Conservation (phyloP, 805 yeast genomes). For the Monosporozyma solicola region DNA sequence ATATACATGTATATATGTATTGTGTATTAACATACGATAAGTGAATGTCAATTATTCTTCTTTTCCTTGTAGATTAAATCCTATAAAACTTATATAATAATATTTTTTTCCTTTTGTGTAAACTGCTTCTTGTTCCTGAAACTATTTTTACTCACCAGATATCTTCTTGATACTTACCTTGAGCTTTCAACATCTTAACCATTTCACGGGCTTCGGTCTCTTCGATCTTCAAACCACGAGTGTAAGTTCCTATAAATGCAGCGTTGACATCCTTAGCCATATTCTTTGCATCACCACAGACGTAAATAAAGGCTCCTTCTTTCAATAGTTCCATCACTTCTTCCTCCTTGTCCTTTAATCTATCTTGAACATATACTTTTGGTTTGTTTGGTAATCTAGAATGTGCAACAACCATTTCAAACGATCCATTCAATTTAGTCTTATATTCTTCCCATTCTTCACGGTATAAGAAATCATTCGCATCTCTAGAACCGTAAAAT, state of each 20-base stretch:
- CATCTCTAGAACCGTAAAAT: constrained; percentile 81
- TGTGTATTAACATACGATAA: neutral
- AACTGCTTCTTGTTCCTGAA: neutral
- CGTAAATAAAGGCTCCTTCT: constrained; percentile 83
- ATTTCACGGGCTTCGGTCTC: constrained; percentile 66
- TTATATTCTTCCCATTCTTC: constrained; percentile 84
- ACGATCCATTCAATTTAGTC: constrained; percentile 48
- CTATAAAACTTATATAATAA: neutral
- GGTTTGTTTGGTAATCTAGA: constrained; percentile 60
- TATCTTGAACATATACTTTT: constrained; percentile 79
- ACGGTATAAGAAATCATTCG: constrained; percentile 79
- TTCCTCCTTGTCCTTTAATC: constrained; percentile 44
- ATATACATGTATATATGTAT: neutral
- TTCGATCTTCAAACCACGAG: constrained; percentile 51
- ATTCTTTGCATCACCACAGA: constrained; percentile 92
- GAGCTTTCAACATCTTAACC: constrained; percentile 68
- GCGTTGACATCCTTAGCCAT: constrained; percentile 93
- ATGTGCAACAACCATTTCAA: constrained; percentile 75
- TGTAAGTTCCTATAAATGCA: constrained; percentile 54
- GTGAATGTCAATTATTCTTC: neutral
- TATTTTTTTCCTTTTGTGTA: neutral
- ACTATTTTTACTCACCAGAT: constrained; percentile 59
- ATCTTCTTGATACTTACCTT: constrained; percentile 93
- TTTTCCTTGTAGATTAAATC: neutral
- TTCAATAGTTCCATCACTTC: constrained; percentile 39